phyloP scores from a whole-genome alignment of 2,329 filamentous ascomycete species.

The Colletotrichum acutatum region DNA sequence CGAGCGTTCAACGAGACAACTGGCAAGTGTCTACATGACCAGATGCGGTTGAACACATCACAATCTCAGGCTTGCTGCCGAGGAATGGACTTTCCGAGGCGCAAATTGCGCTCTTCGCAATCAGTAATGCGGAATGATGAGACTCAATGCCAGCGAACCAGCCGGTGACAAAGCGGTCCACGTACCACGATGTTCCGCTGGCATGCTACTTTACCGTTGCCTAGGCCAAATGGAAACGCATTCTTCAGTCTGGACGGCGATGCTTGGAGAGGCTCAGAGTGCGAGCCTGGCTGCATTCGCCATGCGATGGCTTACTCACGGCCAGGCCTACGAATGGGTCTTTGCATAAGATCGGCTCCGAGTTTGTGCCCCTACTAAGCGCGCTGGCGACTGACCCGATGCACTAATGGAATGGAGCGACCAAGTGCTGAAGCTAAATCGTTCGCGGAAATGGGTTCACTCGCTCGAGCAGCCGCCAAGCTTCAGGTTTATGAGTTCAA shows the following conservation, averaged over 20 bases:
- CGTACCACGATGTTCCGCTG: background rate
- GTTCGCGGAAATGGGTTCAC: background rate
- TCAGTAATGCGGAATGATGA: constrained; percentile 17
- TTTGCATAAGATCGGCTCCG: background rate
- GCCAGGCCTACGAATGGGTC: background rate
- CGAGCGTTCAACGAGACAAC: background rate
- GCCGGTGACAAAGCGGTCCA: background rate
- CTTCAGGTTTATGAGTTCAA: background rate
- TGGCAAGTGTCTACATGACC: background rate
- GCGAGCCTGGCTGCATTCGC: constrained; percentile 11
- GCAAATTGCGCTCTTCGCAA: background rate
- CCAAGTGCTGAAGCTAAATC: constrained; percentile 7
- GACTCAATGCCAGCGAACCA: constrained; percentile 8
- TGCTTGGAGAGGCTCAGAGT: constrained; percentile 19
- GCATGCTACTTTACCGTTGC: constrained; percentile 18
- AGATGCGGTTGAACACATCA: constrained; percentile 3
- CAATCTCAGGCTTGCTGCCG: background rate
- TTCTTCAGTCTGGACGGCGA: constrained; percentile 15
- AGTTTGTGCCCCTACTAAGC: background rate
- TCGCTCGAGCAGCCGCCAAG: constrained; percentile 13
- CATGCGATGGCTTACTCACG: constrained; percentile 16
- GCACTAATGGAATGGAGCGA: constrained; percentile 11
- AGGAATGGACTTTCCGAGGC: constrained; percentile 17
- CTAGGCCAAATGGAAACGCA: background rate
- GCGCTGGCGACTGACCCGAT: background rate